Evolutionary conservation across 208 protist genomes (phyloP).

Genomic region (Perkinsela sp.): DNA sequence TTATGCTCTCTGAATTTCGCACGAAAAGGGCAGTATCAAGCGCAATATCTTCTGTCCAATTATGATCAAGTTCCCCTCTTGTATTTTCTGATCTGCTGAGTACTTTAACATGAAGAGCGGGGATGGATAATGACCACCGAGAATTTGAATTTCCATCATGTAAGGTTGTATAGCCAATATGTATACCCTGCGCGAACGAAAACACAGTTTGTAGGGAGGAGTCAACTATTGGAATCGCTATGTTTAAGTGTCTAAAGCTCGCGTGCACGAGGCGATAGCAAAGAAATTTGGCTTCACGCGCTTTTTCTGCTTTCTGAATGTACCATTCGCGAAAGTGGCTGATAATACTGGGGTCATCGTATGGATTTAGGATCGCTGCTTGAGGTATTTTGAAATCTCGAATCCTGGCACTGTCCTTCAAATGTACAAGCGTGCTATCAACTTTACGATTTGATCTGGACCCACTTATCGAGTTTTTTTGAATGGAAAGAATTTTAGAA

Average conservation of each 20-base stretch:
- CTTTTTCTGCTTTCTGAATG: not conserved
- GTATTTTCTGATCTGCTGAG: not conserved
- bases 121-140: not conserved
- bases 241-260: not conserved
- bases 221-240: not conserved
- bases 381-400: not conserved
- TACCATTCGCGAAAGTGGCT: not conserved
- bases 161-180: not conserved
- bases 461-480: not conserved
- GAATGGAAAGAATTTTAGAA: not conserved
- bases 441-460: not conserved
- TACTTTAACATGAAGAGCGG: not conserved
- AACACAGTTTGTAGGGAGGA: not conserved
- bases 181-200: not conserved
- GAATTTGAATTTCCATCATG: not conserved
- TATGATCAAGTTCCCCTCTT: not conserved
- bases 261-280: not conserved
- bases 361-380: not conserved
- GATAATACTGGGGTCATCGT: not conserved
- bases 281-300: not conserved
- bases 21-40: not conserved
- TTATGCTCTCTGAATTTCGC: not conserved
- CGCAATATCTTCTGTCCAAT: not conserved
- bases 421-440: not conserved
- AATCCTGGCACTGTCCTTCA: not conserved